A percentile compares a stretch with the other conserved stretches of the same genome.
Evolutionary conservation across 2,329 filamentous ascomycete species (phyloP).

Genomic region (Blumeria hordei): DNA sequence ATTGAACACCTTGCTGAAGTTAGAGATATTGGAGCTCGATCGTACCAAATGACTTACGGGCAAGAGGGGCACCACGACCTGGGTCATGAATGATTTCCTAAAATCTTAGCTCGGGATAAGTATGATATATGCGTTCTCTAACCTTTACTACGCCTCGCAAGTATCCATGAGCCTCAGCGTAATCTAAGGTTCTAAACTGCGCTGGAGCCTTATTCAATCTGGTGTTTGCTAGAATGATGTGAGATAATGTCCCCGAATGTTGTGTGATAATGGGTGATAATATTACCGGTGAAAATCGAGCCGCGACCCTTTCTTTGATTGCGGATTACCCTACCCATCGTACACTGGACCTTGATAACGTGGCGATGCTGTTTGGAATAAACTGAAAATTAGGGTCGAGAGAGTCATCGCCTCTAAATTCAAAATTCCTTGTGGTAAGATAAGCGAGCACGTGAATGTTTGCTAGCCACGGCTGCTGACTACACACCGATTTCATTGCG

Average conservation of each 20-base stretch:
- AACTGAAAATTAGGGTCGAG: too few species aligned
- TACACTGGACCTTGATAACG: too few species aligned
- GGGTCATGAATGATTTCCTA: conserved; percentile 70
- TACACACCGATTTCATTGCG: too few species aligned
- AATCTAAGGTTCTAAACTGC: conserved; percentile 94
- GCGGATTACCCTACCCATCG: conserved; percentile 34
- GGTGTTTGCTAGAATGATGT: conserved; percentile 34
- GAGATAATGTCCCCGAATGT: neutral
- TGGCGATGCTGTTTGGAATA: too few species aligned
- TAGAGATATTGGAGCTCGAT: neutral
- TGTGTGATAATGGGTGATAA: neutral
- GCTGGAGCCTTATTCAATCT: conserved; percentile 87
- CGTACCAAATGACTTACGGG: conserved; percentile 36
- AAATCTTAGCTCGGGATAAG: conserved; percentile 39
- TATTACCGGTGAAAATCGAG: conserved; percentile 37
- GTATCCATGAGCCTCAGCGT: conserved; percentile 91
- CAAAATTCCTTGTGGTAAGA: too few species aligned
- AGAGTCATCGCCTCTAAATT: too few species aligned
- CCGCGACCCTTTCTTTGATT: conserved; percentile 57
- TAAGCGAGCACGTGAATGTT: too few species aligned
- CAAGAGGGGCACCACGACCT: conserved; percentile 91
- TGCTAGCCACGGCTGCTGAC: too few species aligned
- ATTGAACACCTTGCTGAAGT: conserved; percentile 22
- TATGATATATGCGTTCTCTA: neutral
- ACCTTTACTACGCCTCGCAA: conserved; percentile 75